A percentile compares a stretch with the other conserved stretches of the same genome.
phyloP scores from a whole-genome alignment of 495 filamentous ascomycete genomes.

The Filosporella fistucella region DNA sequence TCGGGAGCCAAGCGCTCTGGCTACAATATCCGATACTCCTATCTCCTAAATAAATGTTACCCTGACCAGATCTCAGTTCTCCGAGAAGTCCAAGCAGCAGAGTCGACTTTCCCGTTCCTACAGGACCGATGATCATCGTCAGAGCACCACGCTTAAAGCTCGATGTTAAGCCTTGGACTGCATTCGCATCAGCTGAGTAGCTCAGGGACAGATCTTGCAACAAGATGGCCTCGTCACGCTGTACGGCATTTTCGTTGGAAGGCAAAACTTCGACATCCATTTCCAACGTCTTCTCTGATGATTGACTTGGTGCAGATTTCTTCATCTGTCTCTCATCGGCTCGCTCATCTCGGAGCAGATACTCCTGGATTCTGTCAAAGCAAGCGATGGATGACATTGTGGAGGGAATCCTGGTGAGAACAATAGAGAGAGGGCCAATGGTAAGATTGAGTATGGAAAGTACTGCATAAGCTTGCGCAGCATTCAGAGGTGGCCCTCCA shows the following conservation, averaged over 20 bases:
- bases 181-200: not conserved
- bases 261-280: too few relatives aligned
- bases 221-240: not conserved
- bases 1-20: constrained; percentile 35
- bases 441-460: too few relatives aligned
- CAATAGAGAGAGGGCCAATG: too few relatives aligned
- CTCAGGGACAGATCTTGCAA: not conserved
- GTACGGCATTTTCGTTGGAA: not conserved
- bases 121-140: constrained; percentile 55
- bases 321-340: too few relatives aligned
- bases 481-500: too few relatives aligned
- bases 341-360: constrained; percentile 8
- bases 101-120: constrained; percentile 58
- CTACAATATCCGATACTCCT: constrained; percentile 26
- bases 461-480: too few relatives aligned
- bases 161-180: not conserved
- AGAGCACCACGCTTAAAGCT: too few relatives aligned
- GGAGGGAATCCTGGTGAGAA: too few relatives aligned
- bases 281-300: too few relatives aligned
- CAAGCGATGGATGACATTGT: too few relatives aligned
- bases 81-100: constrained; percentile 54
- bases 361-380: too few relatives aligned
- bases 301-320: too few relatives aligned
- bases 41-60: constrained; percentile 20
- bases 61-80: constrained; percentile 33